Percentiles rank a stretch among this genome's conserved stretches.
Conservation (phyloP, 1,284 basidiomycete species). For the Leccinum fallax region DNA sequence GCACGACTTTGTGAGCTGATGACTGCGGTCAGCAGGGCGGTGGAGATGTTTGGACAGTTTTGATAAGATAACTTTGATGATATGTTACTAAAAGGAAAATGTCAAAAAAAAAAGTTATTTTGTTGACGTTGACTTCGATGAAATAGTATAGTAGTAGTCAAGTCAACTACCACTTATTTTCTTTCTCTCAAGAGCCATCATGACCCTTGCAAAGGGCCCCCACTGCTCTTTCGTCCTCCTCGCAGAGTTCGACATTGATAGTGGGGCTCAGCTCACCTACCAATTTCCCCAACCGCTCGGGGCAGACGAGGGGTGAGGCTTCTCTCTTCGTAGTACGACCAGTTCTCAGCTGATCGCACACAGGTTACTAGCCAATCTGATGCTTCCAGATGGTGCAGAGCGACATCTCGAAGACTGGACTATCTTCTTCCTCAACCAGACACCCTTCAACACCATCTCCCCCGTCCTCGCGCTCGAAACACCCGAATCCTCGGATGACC, state of each 20-base stretch:
- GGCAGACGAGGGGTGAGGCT: slow-evolving; percentile 83
- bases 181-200: slow-evolving; percentile 16
- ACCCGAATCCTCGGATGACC: slow-evolving; percentile 51
- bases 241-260: slow-evolving; percentile 95
- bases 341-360: slow-evolving; percentile 8
- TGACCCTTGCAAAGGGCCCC: slow-evolving; percentile 47
- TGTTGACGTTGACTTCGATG: not conserved
- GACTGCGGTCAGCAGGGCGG: slow-evolving; percentile 29
- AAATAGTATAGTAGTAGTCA: not conserved
- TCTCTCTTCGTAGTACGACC: not conserved
- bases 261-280: slow-evolving; percentile 88
- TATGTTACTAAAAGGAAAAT: slow-evolving; percentile 33
- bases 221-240: slow-evolving; percentile 92
- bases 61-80: slow-evolving; percentile 8
- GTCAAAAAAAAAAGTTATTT: slow-evolving; percentile 4
- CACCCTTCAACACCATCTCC: slow-evolving; percentile 81
- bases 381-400: slow-evolving; percentile 98
- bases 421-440: slow-evolving; percentile 96
- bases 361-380: slow-evolving; percentile 93
- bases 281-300: slow-evolving; percentile 93
- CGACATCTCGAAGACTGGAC: slow-evolving; percentile 96
- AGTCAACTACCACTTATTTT: not conserved
- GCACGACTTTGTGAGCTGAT: slow-evolving; percentile 29
- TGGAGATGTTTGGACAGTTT: slow-evolving; percentile 26
- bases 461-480: slow-evolving; percentile 78